A percentile compares a stretch with the other conserved stretches of the same genome.
phyloP scores from a whole-genome alignment of 2,329 filamentous ascomycete species.

The Knufia fluminis region DNA sequence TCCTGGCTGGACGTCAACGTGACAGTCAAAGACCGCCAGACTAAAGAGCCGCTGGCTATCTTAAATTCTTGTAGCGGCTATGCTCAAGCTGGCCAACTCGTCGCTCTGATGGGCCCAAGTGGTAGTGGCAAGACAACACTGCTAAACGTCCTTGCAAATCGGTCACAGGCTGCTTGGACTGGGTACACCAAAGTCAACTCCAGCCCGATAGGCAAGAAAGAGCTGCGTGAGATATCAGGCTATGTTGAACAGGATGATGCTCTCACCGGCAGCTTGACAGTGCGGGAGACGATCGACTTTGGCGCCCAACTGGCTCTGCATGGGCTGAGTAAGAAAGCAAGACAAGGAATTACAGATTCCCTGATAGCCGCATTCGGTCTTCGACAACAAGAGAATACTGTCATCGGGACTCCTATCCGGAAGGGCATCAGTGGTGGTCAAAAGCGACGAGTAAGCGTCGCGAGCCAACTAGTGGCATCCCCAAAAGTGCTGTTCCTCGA shows the following conservation, averaged over 20 bases:
- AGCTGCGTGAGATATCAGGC: constrained; percentile 57
- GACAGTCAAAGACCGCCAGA: constrained; percentile 61
- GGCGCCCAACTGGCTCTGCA: constrained; percentile 58
- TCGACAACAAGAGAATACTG: constrained; percentile 54
- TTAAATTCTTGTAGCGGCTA: constrained; percentile 55
- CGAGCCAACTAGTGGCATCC: constrained; percentile 69
- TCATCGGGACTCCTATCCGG: constrained; percentile 72
- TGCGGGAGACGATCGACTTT: constrained; percentile 70
- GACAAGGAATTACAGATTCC: constrained; percentile 53
- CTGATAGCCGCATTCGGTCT: constrained; percentile 68
- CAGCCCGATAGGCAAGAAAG: constrained; percentile 38
- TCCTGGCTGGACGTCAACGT: constrained; percentile 60
- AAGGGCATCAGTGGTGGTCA: constrained; percentile 81
- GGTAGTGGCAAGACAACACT: constrained; percentile 72
- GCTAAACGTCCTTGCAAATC: constrained; percentile 66
- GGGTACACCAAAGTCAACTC: constrained; percentile 58
- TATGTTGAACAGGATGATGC: constrained; percentile 88
- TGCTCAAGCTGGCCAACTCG: constrained; percentile 54
- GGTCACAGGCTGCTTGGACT: constrained; percentile 46
- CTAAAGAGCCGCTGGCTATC: constrained; percentile 54
- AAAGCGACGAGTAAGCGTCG: constrained; percentile 70
- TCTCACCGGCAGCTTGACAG: constrained; percentile 69
- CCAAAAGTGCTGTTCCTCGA: constrained; percentile 76
- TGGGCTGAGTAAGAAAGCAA: constrained; percentile 47
- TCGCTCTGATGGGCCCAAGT: constrained; percentile 75